These are phyloP conservation scores for Lathyrus sativus DNA, from an alignment of 306 rosid species.

Conservation along the genomic window DNA sequence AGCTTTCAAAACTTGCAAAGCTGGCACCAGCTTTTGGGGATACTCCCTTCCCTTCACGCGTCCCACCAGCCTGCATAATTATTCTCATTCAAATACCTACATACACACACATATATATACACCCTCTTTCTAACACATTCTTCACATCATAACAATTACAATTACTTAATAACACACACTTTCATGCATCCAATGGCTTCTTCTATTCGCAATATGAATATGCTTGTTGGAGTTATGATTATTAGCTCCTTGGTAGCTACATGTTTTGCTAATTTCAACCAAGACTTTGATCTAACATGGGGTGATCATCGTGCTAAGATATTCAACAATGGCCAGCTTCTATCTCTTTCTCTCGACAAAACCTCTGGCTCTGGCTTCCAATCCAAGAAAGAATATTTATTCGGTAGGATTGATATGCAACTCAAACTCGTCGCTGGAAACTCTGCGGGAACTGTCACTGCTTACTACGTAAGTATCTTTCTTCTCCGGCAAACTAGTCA, in stretches of 20 bases:
- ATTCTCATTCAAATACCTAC: slow-evolving; percentile 18
- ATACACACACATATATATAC: slow-evolving; percentile 18
- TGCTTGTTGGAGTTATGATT: slow-evolving; percentile 38
- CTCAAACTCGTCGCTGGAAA: slow-evolving; percentile 91
- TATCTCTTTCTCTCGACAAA: slow-evolving; percentile 69
- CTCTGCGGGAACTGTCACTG: slow-evolving; percentile 89
- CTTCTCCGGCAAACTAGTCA: too few relatives aligned
- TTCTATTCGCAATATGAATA: slow-evolving; percentile 4
- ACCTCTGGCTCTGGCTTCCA: slow-evolving; percentile 86
- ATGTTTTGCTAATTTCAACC: slow-evolving; percentile 55
- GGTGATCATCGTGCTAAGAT: slow-evolving; percentile 71
- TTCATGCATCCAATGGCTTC: slow-evolving; percentile 41
- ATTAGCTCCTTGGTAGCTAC: slow-evolving; percentile 46
- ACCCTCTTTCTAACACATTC: slow-evolving; percentile 38
- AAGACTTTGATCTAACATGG: slow-evolving; percentile 79
- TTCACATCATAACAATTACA: slow-evolving; percentile 37
- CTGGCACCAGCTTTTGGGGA: slow-evolving; percentile 62
- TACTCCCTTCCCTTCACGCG: slow-evolving; percentile 48
- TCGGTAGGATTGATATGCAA: slow-evolving; percentile 86
- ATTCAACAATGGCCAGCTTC: slow-evolving; percentile 64
- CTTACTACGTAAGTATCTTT: slow-evolving; percentile 59
- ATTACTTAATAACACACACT: neutral
- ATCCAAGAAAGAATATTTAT: slow-evolving; percentile 66
- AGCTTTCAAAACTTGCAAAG: slow-evolving; percentile 57
- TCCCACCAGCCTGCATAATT: slow-evolving; percentile 38